Conservation (phyloP, 1,139 yeast species). For the Saccharomyces hybrid region DNA sequence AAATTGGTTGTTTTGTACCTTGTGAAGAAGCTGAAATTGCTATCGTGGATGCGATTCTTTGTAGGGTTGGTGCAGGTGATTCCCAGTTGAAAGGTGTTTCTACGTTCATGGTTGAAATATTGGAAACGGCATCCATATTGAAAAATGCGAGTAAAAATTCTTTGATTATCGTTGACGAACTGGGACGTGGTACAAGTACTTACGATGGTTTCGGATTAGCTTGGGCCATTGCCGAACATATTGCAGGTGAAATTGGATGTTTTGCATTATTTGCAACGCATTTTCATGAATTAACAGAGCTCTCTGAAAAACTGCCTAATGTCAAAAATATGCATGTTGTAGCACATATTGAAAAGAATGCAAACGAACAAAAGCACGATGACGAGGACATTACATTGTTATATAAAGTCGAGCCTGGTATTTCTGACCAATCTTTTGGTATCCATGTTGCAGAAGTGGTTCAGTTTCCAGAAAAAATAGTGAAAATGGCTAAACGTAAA, state of each 20-base stretch:
- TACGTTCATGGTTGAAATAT: constrained; percentile 97
- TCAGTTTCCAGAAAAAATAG: constrained; percentile 79
- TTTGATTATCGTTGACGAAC: constrained; percentile 83
- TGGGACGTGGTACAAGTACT: constrained; percentile 94
- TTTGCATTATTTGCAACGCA: constrained; percentile 93
- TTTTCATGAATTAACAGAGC: constrained; percentile 85
- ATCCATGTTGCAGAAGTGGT: constrained; percentile 96
- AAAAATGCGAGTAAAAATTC: constrained; percentile 80
- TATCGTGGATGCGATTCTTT: constrained; percentile 82
- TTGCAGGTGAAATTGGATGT: constrained; percentile 61
- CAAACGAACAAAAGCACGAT: constrained; percentile 26
- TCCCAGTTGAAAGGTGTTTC: constrained; percentile 94
- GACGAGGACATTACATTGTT: constrained; percentile 72
- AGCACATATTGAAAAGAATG: constrained; percentile 63
- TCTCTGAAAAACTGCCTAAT: constrained; percentile 51
- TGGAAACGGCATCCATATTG: constrained; percentile 87
- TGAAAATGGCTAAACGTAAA: constrained; percentile 90
- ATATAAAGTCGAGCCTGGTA: constrained; percentile 87
- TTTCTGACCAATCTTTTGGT: constrained; percentile 92
- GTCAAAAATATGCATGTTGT: constrained; percentile 85
- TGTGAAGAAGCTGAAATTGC: constrained; percentile 64
- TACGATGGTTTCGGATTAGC: constrained; percentile 98
- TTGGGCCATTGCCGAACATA: constrained; percentile 88
- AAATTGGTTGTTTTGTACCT: constrained; percentile 89
- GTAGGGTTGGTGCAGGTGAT: constrained; percentile 98